A percentile compares a stretch with the other conserved stretches of the same genome.
phyloP scores from a whole-genome alignment of 345 rosid species.

The Orychophragmus violaceus region DNA sequence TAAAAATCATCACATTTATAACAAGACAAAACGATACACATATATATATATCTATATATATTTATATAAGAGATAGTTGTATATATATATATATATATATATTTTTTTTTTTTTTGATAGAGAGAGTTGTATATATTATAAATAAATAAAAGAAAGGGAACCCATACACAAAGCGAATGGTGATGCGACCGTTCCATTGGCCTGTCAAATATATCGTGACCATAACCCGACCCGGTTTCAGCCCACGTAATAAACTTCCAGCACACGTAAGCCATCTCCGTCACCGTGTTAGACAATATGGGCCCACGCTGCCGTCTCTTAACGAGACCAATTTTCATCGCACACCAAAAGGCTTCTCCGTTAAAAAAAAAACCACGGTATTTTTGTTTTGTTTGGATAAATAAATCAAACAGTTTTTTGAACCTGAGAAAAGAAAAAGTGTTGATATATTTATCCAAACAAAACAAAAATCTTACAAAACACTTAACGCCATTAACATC shows the following conservation, averaged over 20 bases:
- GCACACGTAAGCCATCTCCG: slow-evolving; percentile 49
- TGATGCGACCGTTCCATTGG: slow-evolving; percentile 45
- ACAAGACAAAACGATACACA: slow-evolving; percentile 29
- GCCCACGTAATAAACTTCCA: slow-evolving; percentile 37
- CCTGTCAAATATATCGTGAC: slow-evolving; percentile 33
- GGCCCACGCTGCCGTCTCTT: slow-evolving; percentile 53
- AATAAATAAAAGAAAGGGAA: not conserved
- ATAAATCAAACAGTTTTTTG: too few species aligned
- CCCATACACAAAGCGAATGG: slow-evolving; percentile 20
- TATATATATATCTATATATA: too few species aligned
- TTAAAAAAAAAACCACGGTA: slow-evolving; percentile 39
- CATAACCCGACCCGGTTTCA: slow-evolving; percentile 37
- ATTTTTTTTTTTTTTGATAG: too few species aligned
- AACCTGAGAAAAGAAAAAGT: too few species aligned
- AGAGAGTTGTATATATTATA: not conserved
- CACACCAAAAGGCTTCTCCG: slow-evolving; percentile 35
- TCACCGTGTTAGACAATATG: slow-evolving; percentile 39
- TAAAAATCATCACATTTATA: slow-evolving; percentile 9
- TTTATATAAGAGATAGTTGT: too few species aligned
- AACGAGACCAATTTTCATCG: slow-evolving; percentile 34
- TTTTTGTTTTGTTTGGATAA: not conserved
- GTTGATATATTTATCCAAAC: too few species aligned
- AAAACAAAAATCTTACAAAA: too few species aligned
- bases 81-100: too few species aligned
- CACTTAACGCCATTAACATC: slow-evolving; percentile 38